Conservation (phyloP, 2,329 filamentous ascomycete species). For the Stachybotrys chartarum region DNA sequence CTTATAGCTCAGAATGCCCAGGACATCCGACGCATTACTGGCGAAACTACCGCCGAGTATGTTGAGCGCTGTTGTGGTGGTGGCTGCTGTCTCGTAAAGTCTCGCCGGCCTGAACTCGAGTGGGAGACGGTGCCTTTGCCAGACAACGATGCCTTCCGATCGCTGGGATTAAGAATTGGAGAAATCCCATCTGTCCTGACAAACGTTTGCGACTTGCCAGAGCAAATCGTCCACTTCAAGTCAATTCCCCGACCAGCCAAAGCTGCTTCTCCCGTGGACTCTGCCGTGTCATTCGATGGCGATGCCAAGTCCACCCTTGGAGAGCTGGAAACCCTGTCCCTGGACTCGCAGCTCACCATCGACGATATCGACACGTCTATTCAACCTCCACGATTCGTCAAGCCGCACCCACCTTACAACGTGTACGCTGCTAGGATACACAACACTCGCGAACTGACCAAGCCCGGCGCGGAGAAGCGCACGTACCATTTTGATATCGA, state of each 20-base stretch:
- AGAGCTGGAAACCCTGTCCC: constrained; percentile 12
- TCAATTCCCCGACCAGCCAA: constrained; percentile 36
- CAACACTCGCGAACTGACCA: constrained; percentile 79
- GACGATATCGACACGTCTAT: constrained; percentile 46
- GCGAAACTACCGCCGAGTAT: constrained; percentile 54
- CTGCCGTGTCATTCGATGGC: constrained; percentile 35
- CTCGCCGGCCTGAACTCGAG: constrained; percentile 36
- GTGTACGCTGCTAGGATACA: constrained; percentile 87
- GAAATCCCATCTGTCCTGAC: constrained; percentile 68
- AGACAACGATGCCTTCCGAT: constrained; percentile 78
- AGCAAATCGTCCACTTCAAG: constrained; percentile 66
- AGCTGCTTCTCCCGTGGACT: constrained; percentile 38
- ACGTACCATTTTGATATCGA: constrained; percentile 98
- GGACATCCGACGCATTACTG: constrained; percentile 57
- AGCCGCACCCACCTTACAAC: constrained; percentile 88
- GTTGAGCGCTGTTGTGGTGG: constrained; percentile 58
- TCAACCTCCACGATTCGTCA: constrained; percentile 82
- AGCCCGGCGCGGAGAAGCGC: constrained; percentile 83
- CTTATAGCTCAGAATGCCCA: constrained; percentile 57
- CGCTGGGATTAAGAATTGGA: constrained; percentile 68
- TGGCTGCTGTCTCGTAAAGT: constrained; percentile 51
- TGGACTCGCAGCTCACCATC: constrained; percentile 26
- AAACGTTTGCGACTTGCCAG: constrained; percentile 63
- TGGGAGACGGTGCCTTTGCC: constrained; percentile 53
- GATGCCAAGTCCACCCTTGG: constrained; percentile 23